A percentile compares a stretch with the other conserved stretches of the same genome.
Evolutionary conservation across 2,329 filamentous ascomycete species (phyloP).

Genomic region (Trichoderma simmonsii): DNA sequence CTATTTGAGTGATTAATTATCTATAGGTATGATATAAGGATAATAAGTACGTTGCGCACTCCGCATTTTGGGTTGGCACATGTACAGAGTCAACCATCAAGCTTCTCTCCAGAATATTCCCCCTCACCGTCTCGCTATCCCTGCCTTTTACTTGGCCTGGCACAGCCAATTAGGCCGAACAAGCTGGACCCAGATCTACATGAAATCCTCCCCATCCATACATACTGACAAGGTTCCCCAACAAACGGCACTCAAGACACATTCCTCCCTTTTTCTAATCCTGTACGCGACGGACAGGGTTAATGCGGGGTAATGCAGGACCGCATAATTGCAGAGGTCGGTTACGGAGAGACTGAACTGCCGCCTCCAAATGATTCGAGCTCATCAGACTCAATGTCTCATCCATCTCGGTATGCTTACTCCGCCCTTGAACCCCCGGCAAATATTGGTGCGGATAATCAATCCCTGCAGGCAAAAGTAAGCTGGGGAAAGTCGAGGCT

Average conservation of each 20-base stretch:
- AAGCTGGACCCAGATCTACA: neutral
- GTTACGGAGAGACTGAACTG: neutral
- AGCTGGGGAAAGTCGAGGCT: neutral
- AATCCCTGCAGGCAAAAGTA: neutral
- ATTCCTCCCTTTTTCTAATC: neutral
- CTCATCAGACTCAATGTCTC: neutral
- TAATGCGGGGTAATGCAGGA: neutral
- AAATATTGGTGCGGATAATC: neutral
- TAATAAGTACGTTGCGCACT: too few species aligned
- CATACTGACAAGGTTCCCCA: neutral
- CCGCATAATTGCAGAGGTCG: neutral
- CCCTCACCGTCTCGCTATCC: neutral
- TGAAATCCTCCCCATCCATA: neutral
- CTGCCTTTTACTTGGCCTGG: neutral
- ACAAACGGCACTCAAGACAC: neutral
- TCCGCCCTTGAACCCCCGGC: neutral
- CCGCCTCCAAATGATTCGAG: conserved; percentile 1
- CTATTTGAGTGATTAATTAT: too few species aligned
- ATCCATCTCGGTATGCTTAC: neutral
- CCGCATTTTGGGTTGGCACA: too few species aligned
- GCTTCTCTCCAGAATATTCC: too few species aligned
- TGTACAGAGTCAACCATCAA: too few species aligned
- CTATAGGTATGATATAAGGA: too few species aligned
- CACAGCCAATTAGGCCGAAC: neutral
- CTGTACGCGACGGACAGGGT: neutral